A percentile compares a stretch with the other conserved stretches of the same genome.
Conservation (phyloP, 1,284 basidiomycete genomes). For the Sanghuangporus sanghuang region DNA sequence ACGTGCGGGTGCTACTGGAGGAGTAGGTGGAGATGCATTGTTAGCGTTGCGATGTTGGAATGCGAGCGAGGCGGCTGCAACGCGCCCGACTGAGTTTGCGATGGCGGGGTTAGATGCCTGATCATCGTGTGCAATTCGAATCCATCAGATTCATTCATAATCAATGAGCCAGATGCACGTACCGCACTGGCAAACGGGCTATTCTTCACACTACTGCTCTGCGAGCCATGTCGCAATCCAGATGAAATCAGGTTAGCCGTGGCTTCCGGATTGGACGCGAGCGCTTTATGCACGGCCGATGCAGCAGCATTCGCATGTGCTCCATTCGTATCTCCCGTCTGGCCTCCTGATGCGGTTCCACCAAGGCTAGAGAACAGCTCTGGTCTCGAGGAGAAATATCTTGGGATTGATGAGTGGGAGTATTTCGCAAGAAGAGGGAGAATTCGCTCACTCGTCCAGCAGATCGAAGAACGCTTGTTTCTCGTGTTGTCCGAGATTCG, state of each 20-base stretch:
- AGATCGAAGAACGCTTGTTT: slow-evolving; percentile 77
- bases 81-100: slow-evolving; percentile 37
- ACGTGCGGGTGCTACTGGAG: slow-evolving; percentile 36
- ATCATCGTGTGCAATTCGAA: not conserved
- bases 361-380: slow-evolving; percentile 40
- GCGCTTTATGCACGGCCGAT: slow-evolving; percentile 43
- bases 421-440: not conserved
- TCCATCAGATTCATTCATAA: not conserved
- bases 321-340: not conserved
- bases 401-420: slow-evolving; percentile 24
- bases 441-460: slow-evolving; percentile 59
- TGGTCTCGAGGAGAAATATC: slow-evolving; percentile 74
- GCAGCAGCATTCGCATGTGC: slow-evolving; percentile 29
- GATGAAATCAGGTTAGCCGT: slow-evolving; percentile 38
- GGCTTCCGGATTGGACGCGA: slow-evolving; percentile 40
- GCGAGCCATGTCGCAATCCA: slow-evolving; percentile 31
- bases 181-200: slow-evolving; percentile 15
- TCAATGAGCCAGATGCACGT: not conserved
- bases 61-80: slow-evolving; percentile 46
- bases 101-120: slow-evolving; percentile 35
- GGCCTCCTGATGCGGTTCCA: slow-evolving; percentile 10
- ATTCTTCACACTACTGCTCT: slow-evolving; percentile 15
- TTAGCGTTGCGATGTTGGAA: slow-evolving; percentile 24
- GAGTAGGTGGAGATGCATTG: slow-evolving; percentile 19
- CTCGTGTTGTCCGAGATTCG: slow-evolving; percentile 56